phyloP scores from a whole-genome alignment of 768 basidiomycete genomes.

The Filobasidium floriforme region DNA sequence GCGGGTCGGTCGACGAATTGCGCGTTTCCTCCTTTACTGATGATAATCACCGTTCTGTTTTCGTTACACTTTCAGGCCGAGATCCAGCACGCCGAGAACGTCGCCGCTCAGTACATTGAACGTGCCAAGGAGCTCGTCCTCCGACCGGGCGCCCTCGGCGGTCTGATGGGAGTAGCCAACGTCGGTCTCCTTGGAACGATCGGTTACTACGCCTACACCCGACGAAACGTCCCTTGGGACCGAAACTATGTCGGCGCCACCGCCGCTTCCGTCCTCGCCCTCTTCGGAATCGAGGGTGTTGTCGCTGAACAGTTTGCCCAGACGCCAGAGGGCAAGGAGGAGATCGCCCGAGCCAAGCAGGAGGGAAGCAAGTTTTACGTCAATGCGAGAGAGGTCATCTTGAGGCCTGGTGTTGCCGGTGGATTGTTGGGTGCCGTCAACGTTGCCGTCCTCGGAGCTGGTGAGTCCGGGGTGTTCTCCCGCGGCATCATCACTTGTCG shows the following conservation, averaged over 20 bases:
- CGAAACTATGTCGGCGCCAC: slow-evolving; percentile 38
- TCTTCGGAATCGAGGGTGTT: slow-evolving; percentile 45
- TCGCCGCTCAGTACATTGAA: slow-evolving; percentile 42
- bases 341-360: slow-evolving; percentile 54
- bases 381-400: slow-evolving; percentile 53
- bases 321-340: slow-evolving; percentile 56
- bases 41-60: background rate
- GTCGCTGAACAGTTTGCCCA: slow-evolving; percentile 59
- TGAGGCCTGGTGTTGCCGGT: slow-evolving; percentile 61
- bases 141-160: slow-evolving; percentile 63
- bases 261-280: slow-evolving; percentile 37
- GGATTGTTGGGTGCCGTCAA: slow-evolving; percentile 63
- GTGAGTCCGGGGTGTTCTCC: background rate
- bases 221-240: slow-evolving; percentile 51
- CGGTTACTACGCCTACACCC: slow-evolving; percentile 59
- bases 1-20: background rate
- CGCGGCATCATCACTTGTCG: too few relatives aligned
- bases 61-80: slow-evolving; percentile 26
- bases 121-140: slow-evolving; percentile 55
- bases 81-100: slow-evolving; percentile 37
- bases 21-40: background rate
- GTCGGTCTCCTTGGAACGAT: slow-evolving; percentile 60
- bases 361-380: slow-evolving; percentile 52
- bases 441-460: slow-evolving; percentile 54
- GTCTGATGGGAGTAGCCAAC: slow-evolving; percentile 70